Evolutionary conservation across 805 yeast genomes (phyloP), one percentile per base, ranked within the genome.

Genomic region (Diddensiella santjacobensis): DNA sequence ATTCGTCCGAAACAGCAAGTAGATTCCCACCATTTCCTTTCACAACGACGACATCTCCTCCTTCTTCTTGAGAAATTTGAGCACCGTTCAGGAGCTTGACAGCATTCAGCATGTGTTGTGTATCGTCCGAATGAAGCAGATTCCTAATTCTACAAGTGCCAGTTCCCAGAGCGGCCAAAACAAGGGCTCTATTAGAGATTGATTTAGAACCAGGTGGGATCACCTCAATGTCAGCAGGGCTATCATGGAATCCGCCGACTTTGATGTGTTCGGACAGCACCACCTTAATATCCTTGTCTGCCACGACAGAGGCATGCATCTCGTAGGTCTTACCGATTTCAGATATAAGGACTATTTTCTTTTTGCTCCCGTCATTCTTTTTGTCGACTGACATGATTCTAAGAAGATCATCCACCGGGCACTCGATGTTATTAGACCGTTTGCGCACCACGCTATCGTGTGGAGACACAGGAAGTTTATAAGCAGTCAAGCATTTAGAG

Each of bases 131-230:
- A 63, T 93, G 97, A 45, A 93, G 76, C 60, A 93, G 72, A 68
- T 93, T 93, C 54, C 81, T 83, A 56, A 93, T 80, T 58, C 78
- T 79, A 62, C 96, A 89, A 22, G 82, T 77, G 39, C 98, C 98
- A 45, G 75, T 69, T 51, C 96, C 96, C 52, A 93, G 76, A 18
- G 98, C 95, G 40, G 99, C 98, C 55, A 93, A 72, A 13, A 93
- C 80, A 50, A 93, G 73, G 3, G 97, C 99, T 65, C 99, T 81
- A 64, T 93, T 93, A 4, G 98, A 90, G 51, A 93, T 91, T 2
- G 98, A 91, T 65, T 93, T 93, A 1, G 98, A 91, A 1, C 99
- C 99, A 3, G 99, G 99, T 15, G 99, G 99, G 10, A 75, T 73
- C 30, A 87, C 78, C 17, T 71, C 75, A 20, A 73, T 70, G 24